phyloP scores from a whole-genome alignment of 805 yeast species.

The Yamadazyma takamatsuzukensis region DNA sequence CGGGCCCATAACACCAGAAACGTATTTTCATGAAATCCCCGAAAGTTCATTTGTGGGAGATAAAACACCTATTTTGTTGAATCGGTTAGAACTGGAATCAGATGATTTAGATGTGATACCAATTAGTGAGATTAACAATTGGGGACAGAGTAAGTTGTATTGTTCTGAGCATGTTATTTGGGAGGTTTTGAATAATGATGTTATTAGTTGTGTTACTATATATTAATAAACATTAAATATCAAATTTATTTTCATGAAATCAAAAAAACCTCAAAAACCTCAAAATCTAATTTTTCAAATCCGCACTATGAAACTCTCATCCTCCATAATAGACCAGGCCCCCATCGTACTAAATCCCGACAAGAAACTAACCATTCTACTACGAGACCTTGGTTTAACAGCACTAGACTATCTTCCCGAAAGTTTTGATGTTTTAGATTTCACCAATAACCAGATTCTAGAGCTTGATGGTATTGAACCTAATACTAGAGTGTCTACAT shows the following conservation, averaged over 20 bases:
- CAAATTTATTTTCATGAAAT: background rate
- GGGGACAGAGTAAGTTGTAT: conserved; percentile 42
- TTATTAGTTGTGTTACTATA: conserved; percentile 11
- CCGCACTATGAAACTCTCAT: conserved; percentile 31
- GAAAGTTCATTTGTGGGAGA: conserved; percentile 16
- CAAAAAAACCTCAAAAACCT: background rate
- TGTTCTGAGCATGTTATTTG: conserved; percentile 38
- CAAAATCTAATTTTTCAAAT: background rate
- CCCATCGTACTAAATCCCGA: conserved; percentile 32
- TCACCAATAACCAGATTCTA: conserved; percentile 71
- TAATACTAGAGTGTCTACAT: conserved; percentile 40
- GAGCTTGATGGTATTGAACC: conserved; percentile 49
- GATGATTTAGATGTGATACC: conserved; percentile 17
- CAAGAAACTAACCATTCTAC: conserved; percentile 30
- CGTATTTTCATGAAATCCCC: conserved; percentile 32
- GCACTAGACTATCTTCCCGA: conserved; percentile 35
- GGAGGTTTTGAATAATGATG: conserved; percentile 34
- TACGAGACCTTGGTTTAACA: conserved; percentile 30
- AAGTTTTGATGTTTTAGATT: conserved; percentile 55
- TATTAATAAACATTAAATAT: conserved; percentile 1
- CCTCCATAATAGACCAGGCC: conserved; percentile 27
- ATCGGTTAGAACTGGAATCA: conserved; percentile 38
- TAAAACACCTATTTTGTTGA: conserved; percentile 29
- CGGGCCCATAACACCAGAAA: conserved; percentile 15
- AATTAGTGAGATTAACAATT: conserved; percentile 23